Evolutionary conservation across 257 asterid genomes (phyloP), one percentile per base, ranked within the genome.

Genomic region (Solanum chilense): DNA sequence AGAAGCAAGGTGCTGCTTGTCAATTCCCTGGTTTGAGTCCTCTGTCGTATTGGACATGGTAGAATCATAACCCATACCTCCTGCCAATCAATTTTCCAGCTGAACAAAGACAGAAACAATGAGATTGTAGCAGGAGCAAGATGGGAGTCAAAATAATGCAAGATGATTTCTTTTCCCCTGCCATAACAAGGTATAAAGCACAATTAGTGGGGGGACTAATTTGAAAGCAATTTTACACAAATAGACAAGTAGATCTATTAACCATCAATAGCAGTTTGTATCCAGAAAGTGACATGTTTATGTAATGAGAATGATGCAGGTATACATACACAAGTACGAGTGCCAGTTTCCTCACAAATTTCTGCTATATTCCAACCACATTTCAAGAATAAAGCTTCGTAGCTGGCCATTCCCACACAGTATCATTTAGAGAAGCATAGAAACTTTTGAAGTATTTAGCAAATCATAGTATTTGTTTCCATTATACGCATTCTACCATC

Each of bases 1-100:
- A 13, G 98, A 94, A 27, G 96, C 91, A 20, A 94, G 96, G 27
- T 90, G 86, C 44, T 92, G 91, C 90, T 93, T 94, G 87, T 94
- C 96, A 66, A 95, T 88, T 39, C 83, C 93, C 39, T 35, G 83
- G 58, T 29, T 85, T 66, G 12, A 25, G 42, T 78, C 64, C 9
- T 45, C 62, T 27, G 41, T 27, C 6, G 16, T 47, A 78, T 45
- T 78, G 64, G 64, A 45, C 84, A 78, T 78, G 66, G 64, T 45
- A 47, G 84, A 78, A 78, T 78, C 66, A 44, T 15, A 47, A 25
- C 84, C 84, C 64, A 78, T 78, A 45, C 39, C 68, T 18, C 10
- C 8, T 80, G 29, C 68, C 85, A 49, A 80, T 29, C 31, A 80
- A 29, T 49, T 80, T 41, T 80, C 68, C 44, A 27, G 69, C 44